A percentile compares a stretch with the other conserved stretches of the same genome.
Evolutionary conservation across 768 basidiomycete genomes (phyloP).

Genomic region (Hypholoma sublateritium): DNA sequence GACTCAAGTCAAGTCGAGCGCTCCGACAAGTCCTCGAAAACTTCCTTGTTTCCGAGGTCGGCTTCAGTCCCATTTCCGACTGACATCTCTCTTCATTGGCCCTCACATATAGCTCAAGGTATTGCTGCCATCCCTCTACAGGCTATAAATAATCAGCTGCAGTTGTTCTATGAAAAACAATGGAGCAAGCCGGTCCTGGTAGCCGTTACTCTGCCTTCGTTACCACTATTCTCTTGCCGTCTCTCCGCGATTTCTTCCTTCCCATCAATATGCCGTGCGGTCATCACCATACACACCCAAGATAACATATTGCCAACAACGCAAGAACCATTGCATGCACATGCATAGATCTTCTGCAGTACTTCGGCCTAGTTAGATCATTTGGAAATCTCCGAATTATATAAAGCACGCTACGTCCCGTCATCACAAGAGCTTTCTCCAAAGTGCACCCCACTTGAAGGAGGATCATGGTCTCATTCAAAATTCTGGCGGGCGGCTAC

Average conservation of each 20-base stretch:
- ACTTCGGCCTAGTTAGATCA: background rate
- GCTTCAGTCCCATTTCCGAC: background rate
- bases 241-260: background rate
- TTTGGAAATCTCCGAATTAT: too few species aligned
- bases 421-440: background rate
- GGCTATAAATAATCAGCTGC: too few species aligned
- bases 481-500: conserved; percentile 69
- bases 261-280: background rate
- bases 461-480: conserved; percentile 59
- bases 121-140: too few species aligned
- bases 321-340: conserved; percentile 1
- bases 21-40: background rate
- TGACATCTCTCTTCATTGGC: background rate
- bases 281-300: background rate
- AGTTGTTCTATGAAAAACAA: too few species aligned
- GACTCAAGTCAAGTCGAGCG: background rate
- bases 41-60: background rate
- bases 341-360: background rate
- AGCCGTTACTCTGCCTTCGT: too few species aligned
- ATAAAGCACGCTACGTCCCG: background rate
- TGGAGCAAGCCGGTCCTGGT: too few species aligned
- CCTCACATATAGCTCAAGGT: background rate
- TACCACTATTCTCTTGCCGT: background rate
- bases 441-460: background rate
- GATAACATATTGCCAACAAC: background rate